Evolutionary conservation across 176 grass and related monocot species (phyloP).

Genomic region (Eragrostis curvula): DNA sequence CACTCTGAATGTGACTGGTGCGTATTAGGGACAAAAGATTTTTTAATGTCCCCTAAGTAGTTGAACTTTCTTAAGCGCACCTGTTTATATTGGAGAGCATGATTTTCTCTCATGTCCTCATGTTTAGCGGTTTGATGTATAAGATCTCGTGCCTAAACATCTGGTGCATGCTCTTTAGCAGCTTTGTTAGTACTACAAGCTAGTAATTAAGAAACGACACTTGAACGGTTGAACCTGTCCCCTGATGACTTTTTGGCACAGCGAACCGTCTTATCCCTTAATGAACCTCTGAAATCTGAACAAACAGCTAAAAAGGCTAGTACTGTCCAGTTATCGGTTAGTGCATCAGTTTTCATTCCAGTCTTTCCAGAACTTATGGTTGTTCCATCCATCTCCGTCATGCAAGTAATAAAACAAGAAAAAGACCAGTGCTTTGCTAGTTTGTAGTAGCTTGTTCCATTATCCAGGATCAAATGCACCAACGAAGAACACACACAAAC

Average conservation of each 20-base stretch:
- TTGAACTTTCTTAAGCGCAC: background rate
- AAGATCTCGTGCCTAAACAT: background rate
- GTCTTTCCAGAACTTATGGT: background rate
- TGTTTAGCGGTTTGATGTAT: background rate
- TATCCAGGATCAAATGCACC: background rate
- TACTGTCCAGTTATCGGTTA: background rate
- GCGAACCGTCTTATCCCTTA: background rate
- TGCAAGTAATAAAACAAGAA: conserved; percentile 1
- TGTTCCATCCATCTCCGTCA: background rate
- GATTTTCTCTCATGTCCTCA: background rate
- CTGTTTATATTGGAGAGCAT: background rate
- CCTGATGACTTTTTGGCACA: background rate
- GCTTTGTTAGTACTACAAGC: background rate
- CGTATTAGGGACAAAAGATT: background rate
- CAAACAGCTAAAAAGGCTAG: background rate
- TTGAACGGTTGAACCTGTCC: background rate
- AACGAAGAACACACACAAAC: background rate
- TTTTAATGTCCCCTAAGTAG: background rate
- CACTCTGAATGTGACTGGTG: background rate
- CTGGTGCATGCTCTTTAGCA: background rate
- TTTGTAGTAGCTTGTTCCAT: background rate
- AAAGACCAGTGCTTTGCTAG: too few species aligned
- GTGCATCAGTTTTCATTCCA: background rate
- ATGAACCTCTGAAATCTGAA: background rate
- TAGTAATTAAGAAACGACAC: background rate